Percentiles rank a stretch among this genome's conserved stretches.
phyloP scores from a whole-genome alignment of 139 green algal genomes.

The Coccomyxa sp. region DNA sequence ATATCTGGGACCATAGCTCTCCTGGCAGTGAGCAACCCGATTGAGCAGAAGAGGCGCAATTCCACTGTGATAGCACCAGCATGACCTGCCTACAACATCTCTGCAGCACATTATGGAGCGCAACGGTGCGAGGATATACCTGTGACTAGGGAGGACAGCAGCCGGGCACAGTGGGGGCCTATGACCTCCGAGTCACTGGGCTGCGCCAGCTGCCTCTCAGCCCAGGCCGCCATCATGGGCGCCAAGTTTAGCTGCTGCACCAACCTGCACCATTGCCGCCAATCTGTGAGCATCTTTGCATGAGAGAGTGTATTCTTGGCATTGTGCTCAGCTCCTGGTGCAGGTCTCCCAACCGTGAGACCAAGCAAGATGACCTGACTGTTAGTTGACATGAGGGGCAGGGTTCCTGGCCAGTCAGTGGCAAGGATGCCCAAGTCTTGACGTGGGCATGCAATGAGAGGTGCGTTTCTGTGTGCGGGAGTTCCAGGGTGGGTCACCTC shows the following conservation, averaged over 20 bases:
- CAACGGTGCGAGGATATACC: no score
- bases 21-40: no score
- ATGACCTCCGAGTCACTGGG: conserved; percentile 64
- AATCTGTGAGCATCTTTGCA: no score
- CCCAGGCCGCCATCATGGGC: conserved; percentile 41
- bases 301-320: no score
- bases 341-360: background rate
- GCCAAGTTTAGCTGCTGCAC: conserved; percentile 68
- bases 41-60: no score
- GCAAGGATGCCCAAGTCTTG: background rate
- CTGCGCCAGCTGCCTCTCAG: conserved; percentile 32
- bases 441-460: no score
- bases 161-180: conserved; percentile 49
- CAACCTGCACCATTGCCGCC: conserved; percentile 43
- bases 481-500: background rate
- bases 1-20: no score
- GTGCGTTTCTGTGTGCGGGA: no score
- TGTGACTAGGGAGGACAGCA: conserved; percentile 70
- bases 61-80: no score
- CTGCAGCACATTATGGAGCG: no score
- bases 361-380: background rate
- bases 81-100: no score
- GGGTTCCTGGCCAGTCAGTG: background rate
- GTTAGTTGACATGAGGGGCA: background rate
- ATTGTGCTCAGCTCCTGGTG: background rate